These are phyloP conservation scores for Spergularia bocconei DNA, from an alignment of 148 eudicot genomes.

Conservation along the genomic window DNA sequence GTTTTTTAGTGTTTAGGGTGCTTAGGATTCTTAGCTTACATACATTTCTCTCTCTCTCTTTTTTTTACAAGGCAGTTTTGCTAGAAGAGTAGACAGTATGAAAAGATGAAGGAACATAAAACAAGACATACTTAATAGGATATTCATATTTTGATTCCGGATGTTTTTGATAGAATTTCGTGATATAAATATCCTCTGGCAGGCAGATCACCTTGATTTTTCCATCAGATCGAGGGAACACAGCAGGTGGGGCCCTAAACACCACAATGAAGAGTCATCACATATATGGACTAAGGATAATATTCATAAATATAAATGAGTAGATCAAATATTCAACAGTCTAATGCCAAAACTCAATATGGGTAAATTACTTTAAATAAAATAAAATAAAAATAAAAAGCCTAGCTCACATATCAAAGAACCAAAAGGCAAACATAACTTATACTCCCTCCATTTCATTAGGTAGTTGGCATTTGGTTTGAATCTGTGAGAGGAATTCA, in stretches of 20 bases:
- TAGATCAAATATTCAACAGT: not conserved
- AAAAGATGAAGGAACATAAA: not conserved
- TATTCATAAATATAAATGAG: not conserved
- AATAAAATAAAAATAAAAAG: not conserved
- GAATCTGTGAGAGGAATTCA: no score
- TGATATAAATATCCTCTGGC: constrained; percentile 76
- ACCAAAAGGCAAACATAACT: not conserved
- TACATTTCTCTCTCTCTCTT: no score
- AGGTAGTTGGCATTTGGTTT: no score
- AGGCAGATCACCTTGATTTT: constrained; percentile 57
- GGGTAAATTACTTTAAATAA: not conserved
- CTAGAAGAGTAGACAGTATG: not conserved
- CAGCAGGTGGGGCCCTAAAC: constrained; percentile 77
- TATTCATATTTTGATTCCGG: constrained; percentile 80
- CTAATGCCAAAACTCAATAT: not conserved
- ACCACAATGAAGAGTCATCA: constrained; percentile 16
- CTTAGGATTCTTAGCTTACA: no score
- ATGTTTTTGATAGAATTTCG: constrained; percentile 62
- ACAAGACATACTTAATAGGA: constrained; percentile 63
- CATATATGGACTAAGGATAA: not conserved
- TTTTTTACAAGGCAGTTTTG: no score
- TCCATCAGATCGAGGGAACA: constrained; percentile 67
- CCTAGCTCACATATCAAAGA: not conserved
- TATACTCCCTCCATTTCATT: no score
- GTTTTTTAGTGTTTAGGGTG: no score